These are phyloP conservation scores for Pholiota molesta DNA, from an alignment of 768 basidiomycete genomes.

Conservation along the genomic window DNA sequence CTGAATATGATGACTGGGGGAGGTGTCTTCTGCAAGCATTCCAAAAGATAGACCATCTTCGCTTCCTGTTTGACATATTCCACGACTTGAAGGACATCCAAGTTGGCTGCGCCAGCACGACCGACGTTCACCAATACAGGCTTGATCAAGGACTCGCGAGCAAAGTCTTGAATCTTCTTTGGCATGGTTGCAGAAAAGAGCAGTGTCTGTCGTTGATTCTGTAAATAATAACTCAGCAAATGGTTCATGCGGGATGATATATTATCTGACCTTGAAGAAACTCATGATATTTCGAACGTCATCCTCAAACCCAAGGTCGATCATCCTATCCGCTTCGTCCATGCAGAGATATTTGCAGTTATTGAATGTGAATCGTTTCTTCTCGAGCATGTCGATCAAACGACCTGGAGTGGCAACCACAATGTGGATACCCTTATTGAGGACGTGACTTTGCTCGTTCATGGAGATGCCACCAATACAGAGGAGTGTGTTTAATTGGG, in stretches of 20 bases:
- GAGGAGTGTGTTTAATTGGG: constrained; percentile 82
- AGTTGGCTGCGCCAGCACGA: constrained; percentile 94
- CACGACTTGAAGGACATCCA: constrained; percentile 95
- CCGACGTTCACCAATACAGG: constrained; percentile 97
- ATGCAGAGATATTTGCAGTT: constrained; percentile 97
- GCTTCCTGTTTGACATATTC: constrained; percentile 99
- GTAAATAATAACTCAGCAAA: constrained; percentile 13
- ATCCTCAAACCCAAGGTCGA: constrained; percentile 98
- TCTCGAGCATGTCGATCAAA: constrained; percentile 97
- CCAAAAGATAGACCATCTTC: constrained; percentile 98
- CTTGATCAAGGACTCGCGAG: constrained; percentile 92
- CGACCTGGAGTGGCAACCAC: constrained; percentile 97
- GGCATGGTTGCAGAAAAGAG: constrained; percentile 99
- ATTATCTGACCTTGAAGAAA: constrained; percentile 82
- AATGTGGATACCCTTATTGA: constrained; percentile 91
- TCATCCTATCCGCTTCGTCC: constrained; percentile 99
- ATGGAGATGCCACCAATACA: constrained; percentile 99
- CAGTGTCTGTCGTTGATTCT: constrained; percentile 96
- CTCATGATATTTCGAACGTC: constrained; percentile 99
- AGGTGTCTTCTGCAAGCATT: constrained; percentile 97
- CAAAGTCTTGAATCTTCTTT: constrained; percentile 97
- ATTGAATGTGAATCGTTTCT: constrained; percentile 89
- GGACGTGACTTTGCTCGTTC: constrained; percentile 92
- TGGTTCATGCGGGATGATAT: not conserved
- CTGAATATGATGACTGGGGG: constrained; percentile 98